Percentiles rank a stretch among this genome's conserved stretches.
These are phyloP conservation scores for Begonia peltatifolia DNA, from an alignment of 306 rosid species.

Conservation along the genomic window DNA sequence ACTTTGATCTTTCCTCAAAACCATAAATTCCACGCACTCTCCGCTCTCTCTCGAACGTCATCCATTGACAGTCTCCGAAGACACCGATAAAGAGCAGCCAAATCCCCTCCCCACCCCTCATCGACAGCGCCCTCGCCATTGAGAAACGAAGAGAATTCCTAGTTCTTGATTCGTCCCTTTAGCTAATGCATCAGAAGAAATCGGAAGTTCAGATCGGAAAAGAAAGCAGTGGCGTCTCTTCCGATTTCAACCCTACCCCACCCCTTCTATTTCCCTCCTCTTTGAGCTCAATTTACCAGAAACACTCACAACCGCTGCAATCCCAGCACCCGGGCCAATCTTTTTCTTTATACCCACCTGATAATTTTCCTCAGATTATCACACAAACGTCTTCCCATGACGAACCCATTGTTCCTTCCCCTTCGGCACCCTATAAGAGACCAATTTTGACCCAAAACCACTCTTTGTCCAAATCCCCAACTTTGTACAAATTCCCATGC, in stretches of 20 bases:
- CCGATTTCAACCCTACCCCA: slow-evolving; percentile 77
- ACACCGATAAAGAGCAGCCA: neutral
- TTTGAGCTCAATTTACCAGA: slow-evolving; percentile 22
- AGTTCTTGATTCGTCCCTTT: slow-evolving; percentile 1
- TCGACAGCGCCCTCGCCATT: no score
- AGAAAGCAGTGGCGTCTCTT: slow-evolving; percentile 93
- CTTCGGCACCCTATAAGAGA: slow-evolving; percentile 49
- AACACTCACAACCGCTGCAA: slow-evolving; percentile 22
- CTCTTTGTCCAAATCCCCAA: slow-evolving; percentile 42
- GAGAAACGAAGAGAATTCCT: neutral
- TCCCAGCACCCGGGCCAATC: slow-evolving; percentile 17
- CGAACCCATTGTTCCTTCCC: slow-evolving; percentile 14
- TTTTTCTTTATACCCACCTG: slow-evolving; percentile 6
- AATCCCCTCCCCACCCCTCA: neutral
- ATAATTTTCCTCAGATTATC: slow-evolving; percentile 12
- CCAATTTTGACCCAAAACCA: slow-evolving; percentile 42
- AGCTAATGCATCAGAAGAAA: slow-evolving; percentile 95
- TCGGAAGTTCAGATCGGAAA: slow-evolving; percentile 89
- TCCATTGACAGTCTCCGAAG: neutral
- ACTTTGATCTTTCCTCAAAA: neutral
- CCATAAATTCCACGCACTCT: slow-evolving; percentile 1
- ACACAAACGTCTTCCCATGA: slow-evolving; percentile 18
- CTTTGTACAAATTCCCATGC: slow-evolving; percentile 25
- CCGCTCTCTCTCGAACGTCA: slow-evolving; percentile 2
- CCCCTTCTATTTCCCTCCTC: slow-evolving; percentile 27